Percentiles rank a stretch among this genome's conserved stretches.
These are phyloP conservation scores for Nematodospora anomalae DNA, from an alignment of 1,139 yeast genomes.

Conservation along the genomic window DNA sequence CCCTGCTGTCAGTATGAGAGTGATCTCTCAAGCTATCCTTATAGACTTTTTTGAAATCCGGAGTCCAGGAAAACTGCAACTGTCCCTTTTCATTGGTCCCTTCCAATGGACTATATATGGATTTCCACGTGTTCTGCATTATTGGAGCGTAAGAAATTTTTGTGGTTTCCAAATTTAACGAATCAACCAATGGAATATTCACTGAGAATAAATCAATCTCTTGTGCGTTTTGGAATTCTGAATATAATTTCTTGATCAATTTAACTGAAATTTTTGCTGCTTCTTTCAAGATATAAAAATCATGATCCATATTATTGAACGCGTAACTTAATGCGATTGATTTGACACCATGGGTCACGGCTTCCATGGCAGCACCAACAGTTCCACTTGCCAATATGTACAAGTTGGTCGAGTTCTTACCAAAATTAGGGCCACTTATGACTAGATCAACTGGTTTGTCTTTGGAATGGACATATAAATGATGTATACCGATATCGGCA, in stretches of 20 bases:
- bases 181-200: constrained; percentile 71
- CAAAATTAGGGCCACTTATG: constrained; percentile 92
- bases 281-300: constrained; percentile 52
- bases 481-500: constrained; percentile 85
- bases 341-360: constrained; percentile 72
- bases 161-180: constrained; percentile 51
- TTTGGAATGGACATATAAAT: constrained; percentile 51
- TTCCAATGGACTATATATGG: constrained; percentile 43
- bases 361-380: constrained; percentile 96
- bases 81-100: constrained; percentile 25
- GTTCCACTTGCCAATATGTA: constrained; percentile 95
- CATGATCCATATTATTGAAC: constrained; percentile 57
- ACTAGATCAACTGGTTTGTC: constrained; percentile 74
- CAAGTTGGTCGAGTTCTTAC: constrained; percentile 87
- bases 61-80: constrained; percentile 69
- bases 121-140: constrained; percentile 74
- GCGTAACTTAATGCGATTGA: constrained; percentile 86
- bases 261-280: constrained; percentile 72
- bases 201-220: constrained; percentile 74
- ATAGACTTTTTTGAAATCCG: constrained; percentile 73
- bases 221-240: constrained; percentile 50
- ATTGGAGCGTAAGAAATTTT: constrained; percentile 74
- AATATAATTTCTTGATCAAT: constrained; percentile 57
- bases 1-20: constrained; percentile 58
- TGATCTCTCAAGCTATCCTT: constrained; percentile 54